phyloP scores from a whole-genome alignment of 75 land plant genomes.

The Chamaecyparis obtusa region DNA sequence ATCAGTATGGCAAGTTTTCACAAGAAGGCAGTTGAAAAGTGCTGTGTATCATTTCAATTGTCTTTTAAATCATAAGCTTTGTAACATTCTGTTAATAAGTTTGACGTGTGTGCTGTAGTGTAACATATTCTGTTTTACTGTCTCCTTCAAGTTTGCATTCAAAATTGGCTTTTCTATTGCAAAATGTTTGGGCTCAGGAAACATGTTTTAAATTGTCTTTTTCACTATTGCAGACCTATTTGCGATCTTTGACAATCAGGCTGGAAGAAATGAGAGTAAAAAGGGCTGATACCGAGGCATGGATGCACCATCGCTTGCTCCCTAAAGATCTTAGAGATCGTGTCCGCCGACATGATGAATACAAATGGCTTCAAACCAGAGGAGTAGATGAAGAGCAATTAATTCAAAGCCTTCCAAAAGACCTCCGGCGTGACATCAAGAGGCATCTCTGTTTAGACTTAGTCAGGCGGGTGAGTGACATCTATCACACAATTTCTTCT shows the following conservation, averaged over 20 bases:
- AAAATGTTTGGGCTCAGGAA: neutral
- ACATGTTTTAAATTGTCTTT: neutral
- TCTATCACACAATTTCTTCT: slow-evolving; percentile 20
- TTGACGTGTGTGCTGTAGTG: neutral
- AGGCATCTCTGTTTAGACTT: slow-evolving; percentile 65
- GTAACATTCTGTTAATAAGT: neutral
- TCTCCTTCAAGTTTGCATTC: neutral
- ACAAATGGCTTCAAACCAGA: slow-evolving; percentile 71
- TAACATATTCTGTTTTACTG: neutral
- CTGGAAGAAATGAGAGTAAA: slow-evolving; percentile 76
- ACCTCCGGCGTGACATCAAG: slow-evolving; percentile 70
- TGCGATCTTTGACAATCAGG: slow-evolving; percentile 59
- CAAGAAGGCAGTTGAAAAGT: neutral
- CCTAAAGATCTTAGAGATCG: slow-evolving; percentile 53
- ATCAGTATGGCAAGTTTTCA: neutral
- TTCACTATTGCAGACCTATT: slow-evolving; percentile 41
- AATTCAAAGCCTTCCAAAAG: slow-evolving; percentile 51
- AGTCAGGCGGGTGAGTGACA: slow-evolving; percentile 59
- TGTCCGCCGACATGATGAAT: slow-evolving; percentile 62
- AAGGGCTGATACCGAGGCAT: slow-evolving; percentile 65
- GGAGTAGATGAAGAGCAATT: slow-evolving; percentile 70
- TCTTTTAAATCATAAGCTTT: neutral
- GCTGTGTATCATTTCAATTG: neutral
- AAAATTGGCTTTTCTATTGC: neutral
- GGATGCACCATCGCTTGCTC: slow-evolving; percentile 72